These are phyloP conservation scores for Herpetomonas tarakana DNA, from an alignment of 208 protist species.

Conservation along the genomic window DNA sequence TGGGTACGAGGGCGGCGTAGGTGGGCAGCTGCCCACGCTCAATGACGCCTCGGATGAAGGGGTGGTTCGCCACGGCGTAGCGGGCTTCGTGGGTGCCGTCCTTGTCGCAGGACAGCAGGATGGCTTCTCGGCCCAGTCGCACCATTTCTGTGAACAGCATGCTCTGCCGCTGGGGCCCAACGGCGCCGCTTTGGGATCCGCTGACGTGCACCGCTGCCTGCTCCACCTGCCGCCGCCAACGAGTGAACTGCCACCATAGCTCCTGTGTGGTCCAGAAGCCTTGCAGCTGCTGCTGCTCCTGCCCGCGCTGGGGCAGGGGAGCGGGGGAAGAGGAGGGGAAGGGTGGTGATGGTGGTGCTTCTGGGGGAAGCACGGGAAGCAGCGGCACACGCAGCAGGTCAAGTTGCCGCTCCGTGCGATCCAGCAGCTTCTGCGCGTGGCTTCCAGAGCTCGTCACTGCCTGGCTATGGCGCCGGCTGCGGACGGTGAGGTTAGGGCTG, in stretches of 20 bases:
- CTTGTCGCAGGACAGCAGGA: conserved; percentile 11
- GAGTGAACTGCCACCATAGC: background rate
- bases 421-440: background rate
- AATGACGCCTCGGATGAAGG: conserved; percentile 45
- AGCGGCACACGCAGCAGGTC: background rate
- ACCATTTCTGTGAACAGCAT: conserved; percentile 14
- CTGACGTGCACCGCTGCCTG: background rate
- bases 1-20: background rate
- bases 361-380: background rate
- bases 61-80: conserved; percentile 29
- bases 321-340: no score
- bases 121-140: conserved; percentile 11
- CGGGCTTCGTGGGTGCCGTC: conserved; percentile 3
- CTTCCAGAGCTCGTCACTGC: background rate
- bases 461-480: no score
- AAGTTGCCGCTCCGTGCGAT: background rate
- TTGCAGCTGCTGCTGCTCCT: no score
- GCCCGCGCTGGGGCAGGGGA: no score
- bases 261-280: no score
- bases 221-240: conserved; percentile 7
- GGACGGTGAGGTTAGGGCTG: no score
- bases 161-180: background rate
- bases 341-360: no score
- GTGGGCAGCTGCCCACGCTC: conserved; percentile 43
- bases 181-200: background rate